Conservation (phyloP, 148 eudicot species). For the Diospyros kaki region DNA sequence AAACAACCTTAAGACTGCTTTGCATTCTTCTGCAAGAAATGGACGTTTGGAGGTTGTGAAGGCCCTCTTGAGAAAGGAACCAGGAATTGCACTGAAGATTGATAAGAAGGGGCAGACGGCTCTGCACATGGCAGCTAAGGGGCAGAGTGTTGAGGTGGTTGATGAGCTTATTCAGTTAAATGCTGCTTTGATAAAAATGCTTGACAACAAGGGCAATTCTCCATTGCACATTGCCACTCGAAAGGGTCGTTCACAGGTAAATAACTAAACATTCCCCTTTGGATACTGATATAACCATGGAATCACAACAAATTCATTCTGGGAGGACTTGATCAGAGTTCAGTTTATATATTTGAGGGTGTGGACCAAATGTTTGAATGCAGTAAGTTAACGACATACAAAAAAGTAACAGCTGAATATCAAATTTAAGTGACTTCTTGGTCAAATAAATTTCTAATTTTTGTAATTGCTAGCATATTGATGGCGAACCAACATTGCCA, state of each 20-base stretch:
- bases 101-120: constrained; percentile 65
- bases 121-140: constrained; percentile 65
- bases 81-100: constrained; percentile 25
- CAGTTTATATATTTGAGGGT: neutral
- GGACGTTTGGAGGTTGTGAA: constrained; percentile 48
- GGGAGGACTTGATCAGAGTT: neutral
- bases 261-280: neutral
- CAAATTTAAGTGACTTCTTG: neutral
- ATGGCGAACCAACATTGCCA: neutral
- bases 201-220: constrained; percentile 47
- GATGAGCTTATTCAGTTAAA: constrained; percentile 33
- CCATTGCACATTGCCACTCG: constrained; percentile 50
- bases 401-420: neutral
- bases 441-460: neutral
- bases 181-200: constrained; percentile 29
- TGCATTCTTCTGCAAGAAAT: constrained; percentile 57
- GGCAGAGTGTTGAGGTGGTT: constrained; percentile 41
- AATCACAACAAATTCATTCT: neutral
- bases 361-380: neutral
- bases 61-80: constrained; percentile 43
- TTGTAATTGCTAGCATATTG: neutral
- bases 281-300: neutral
- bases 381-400: neutral
- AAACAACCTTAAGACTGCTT: constrained; percentile 42
- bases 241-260: constrained; percentile 52